phyloP scores from a whole-genome alignment of 306 rosid genomes.

The peach (Prunus persica) region Prunus_persica_NCBIv2 NC_034012.1:3291501-3292000 shows the following conservation, averaged over 20 bases:
- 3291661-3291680: neutral
- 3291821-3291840: neutral
- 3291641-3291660: neutral
- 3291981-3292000: slow-evolving; percentile 34
- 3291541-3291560: no score
- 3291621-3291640: neutral
- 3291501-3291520: no score
- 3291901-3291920: neutral
- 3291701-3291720: no score
- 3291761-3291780: no score
- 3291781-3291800: slow-evolving; percentile 13
- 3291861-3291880: no score
- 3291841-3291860: neutral
- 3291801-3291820: slow-evolving; percentile 1
- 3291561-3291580: neutral
- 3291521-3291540: no score
- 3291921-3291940: neutral
- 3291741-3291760: neutral
- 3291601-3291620: neutral
- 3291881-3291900: neutral
- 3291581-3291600: neutral
- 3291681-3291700: no score
- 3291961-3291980: slow-evolving; percentile 20
- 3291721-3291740: no score
- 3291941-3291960: slow-evolving; percentile 18